Base-by-base conservation (phyloP, 106 monocot genomes). In the Dendrobium officinale region DNA sequence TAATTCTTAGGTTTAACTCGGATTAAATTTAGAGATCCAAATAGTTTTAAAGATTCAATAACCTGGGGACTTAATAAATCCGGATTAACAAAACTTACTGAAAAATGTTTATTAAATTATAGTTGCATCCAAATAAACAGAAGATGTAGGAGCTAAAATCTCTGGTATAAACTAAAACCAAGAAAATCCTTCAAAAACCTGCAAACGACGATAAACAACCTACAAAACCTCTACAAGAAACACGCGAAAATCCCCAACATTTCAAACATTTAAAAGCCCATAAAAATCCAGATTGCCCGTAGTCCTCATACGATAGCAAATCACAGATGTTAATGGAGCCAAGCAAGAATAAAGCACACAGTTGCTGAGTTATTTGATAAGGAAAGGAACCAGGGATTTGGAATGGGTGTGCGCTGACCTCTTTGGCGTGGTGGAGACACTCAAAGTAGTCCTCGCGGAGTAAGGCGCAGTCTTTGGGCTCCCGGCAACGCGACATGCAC, bases 361-460 rank as follows among this genome's bases (percentile, higher is more conserved):
- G 24, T 22, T 61, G 61, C 20, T 61, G n/a, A 6, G n/a, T 2
- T 5, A 61, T n/a, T n/a, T 51, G 51, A 51, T 51, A 15, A 64
- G 61, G 64, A 9, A 13, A 3, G 51, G 51, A 75, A 13, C 59
- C 61, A 78, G 78, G 78, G 64, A 29, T 79, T 67, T 29, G 6
- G 6, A 49, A 61, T 9, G 44, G 5, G 79, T 40, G 42, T 41
- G 37, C 22, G 26, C 31, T 9, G 78, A 96, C 96, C 93, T 97
- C 96, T 80, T 97, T 97, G 88, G 92, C 76, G 84, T 97, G 96
- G 83, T 97, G 96, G 72, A 97, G 96, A 82, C 96, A 94, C 86
- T 97, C 96, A 74, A 97, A 80, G 83, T 97, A 97, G 80, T 97
- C 96, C 83, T 97, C 96, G 72, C 96, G 92, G 87, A 94, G 92